Base-by-base conservation (phyloP, 1,284 basidiomycete species). In the Moesziomyces antarcticus region DNA sequence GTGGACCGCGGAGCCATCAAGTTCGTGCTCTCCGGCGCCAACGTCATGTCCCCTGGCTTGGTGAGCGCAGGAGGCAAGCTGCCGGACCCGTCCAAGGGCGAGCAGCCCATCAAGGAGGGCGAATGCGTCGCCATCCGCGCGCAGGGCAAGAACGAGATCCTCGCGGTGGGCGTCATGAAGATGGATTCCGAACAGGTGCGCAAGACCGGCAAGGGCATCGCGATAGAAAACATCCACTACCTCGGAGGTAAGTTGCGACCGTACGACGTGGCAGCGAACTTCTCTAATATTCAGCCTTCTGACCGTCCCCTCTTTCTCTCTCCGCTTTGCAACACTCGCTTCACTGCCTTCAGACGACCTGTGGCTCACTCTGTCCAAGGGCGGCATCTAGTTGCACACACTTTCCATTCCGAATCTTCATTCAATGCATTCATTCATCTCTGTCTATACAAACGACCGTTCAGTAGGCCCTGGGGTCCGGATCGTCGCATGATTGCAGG, bases 1-100 rank as follows among this genome's bases (percentile, higher is more conserved):
- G 89, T 99, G 52, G 97, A 99, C 87, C 90, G 95, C 54, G 97
- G 97, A 55, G 97, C 97, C 45, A 99, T 99, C 86, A 93, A 95
- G 52, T 99, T 97, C 86, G 88, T 99, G 24, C 90, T 99, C 46
- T 91, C 91, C 9, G 85, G 87, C n/a, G 85, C 85, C 16, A 86
- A 86, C 67, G 82, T 86, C 74, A 86, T 86, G 85, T 84, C 85
- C 77, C 97, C 96, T 4, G 97, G 97, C 11, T 87, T 99, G 58
- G 94, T 94, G 22, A 97, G 95, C 27, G 88, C 90, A 43, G 97
- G 96, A 16, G 97, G 95, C 16, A 88, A 89, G 75, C 89, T 99
- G 0, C 95, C 96, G 0, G 89, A 93, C 8, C 74, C 76, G 27
- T 56, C 54, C 25, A 55, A 69, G 47, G 85, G 89, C 24, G 90